Evolutionary conservation across 1,284 basidiomycete species (phyloP).

Genomic region (Wallemia mellicola): DNA sequence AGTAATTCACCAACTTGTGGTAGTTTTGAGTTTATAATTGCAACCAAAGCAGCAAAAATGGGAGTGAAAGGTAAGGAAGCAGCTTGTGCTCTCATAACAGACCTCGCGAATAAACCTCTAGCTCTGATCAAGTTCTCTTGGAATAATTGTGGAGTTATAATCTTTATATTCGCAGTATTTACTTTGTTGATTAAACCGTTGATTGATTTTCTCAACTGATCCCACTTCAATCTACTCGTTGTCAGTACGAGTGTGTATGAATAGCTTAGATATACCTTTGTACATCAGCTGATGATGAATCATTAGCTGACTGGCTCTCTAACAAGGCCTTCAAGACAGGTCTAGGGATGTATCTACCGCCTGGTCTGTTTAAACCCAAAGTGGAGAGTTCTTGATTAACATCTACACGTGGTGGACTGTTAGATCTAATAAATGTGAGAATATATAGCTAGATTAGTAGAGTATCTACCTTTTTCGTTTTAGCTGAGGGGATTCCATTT

Average conservation of each 20-base stretch:
- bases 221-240: constrained; percentile 93
- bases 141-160: constrained; percentile 78
- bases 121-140: constrained; percentile 72
- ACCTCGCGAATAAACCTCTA: constrained; percentile 59
- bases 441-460: too few species aligned
- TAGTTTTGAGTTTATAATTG: constrained; percentile 89
- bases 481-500: background rate
- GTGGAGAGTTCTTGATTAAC: constrained; percentile 21
- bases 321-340: constrained; percentile 72
- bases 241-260: too few species aligned
- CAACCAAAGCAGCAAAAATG: constrained; percentile 75
- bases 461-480: background rate
- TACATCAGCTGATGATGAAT: background rate
- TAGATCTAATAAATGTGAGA: too few species aligned
- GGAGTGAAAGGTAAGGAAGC: constrained; percentile 92
- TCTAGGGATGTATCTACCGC: constrained; percentile 89
- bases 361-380: constrained; percentile 25
- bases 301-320: constrained; percentile 59
- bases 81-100: constrained; percentile 91
- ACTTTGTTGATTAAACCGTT: constrained; percentile 99
- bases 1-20: constrained; percentile 86
- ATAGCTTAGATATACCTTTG: too few species aligned
- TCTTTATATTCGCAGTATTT: constrained; percentile 85
- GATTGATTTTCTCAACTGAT: constrained; percentile 85
- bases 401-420: too few species aligned